Conservation (phyloP, 495 filamentous ascomycete genomes). For the Penicillium canescens region DNA sequence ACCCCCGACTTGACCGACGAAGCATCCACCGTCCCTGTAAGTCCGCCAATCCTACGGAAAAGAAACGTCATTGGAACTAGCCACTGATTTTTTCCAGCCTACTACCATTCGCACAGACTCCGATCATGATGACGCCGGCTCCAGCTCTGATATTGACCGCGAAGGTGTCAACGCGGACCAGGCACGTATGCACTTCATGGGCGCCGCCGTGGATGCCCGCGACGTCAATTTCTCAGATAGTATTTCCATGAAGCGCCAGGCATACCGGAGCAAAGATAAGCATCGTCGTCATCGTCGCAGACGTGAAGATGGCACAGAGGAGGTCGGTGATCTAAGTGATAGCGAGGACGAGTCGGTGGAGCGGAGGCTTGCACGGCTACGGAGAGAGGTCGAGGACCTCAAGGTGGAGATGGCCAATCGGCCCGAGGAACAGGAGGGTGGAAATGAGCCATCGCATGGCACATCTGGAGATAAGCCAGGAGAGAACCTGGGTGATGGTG, state of each 20-base stretch:
- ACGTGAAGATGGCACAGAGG: constrained; percentile 51
- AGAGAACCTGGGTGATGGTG: constrained; percentile 44
- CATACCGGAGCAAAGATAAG: constrained; percentile 68
- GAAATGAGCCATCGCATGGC: neutral
- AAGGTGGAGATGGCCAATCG: constrained; percentile 59
- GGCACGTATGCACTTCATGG: constrained; percentile 77
- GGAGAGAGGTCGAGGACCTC: constrained; percentile 75
- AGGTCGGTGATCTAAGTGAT: constrained; percentile 66
- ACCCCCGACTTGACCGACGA: constrained; percentile 90
- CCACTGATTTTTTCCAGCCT: constrained; percentile 45
- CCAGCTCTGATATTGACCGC: constrained; percentile 68
- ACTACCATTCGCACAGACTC: constrained; percentile 66
- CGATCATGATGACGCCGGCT: constrained; percentile 54
- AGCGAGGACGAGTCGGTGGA: constrained; percentile 72
- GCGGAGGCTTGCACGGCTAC: constrained; percentile 73
- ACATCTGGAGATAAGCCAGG: constrained; percentile 21
- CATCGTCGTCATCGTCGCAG: constrained; percentile 56
- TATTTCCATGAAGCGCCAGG: constrained; percentile 72
- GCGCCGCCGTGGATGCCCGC: constrained; percentile 70
- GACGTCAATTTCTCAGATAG: constrained; percentile 83
- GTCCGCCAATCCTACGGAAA: constrained; percentile 16
- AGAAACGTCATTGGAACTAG: constrained; percentile 4
- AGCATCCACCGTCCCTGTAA: constrained; percentile 76
- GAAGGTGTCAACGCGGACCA: constrained; percentile 70
- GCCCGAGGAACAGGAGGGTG: neutral